Evolutionary conservation across 306 rosid genomes (phyloP).

Genomic region (Leucaena leucocephala): DNA sequence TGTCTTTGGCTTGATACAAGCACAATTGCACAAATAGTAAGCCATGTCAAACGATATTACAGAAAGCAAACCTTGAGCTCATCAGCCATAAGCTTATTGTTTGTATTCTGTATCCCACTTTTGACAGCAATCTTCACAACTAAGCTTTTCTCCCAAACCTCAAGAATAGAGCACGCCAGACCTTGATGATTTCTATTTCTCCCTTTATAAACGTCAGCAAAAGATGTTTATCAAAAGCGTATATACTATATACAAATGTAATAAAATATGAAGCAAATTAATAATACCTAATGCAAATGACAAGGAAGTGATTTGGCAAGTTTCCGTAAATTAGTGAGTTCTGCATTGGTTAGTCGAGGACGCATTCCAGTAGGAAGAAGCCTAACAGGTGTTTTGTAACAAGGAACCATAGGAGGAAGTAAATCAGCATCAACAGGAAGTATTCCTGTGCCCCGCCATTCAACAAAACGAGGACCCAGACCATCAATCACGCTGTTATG

Average conservation of each 20-base stretch:
- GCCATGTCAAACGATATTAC: constrained; percentile 22
- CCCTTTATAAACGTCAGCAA: constrained; percentile 52
- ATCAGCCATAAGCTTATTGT: constrained; percentile 90
- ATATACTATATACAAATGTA: background rate
- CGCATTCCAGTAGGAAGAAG: constrained; percentile 85
- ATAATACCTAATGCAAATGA: constrained; percentile 86
- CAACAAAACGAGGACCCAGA: constrained; percentile 90
- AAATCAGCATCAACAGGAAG: constrained; percentile 96
- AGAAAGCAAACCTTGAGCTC: constrained; percentile 75
- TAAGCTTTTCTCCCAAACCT: constrained; percentile 92
- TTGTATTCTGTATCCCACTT: constrained; percentile 95
- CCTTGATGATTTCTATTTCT: constrained; percentile 96
- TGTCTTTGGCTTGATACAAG: background rate
- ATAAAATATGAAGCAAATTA: constrained; percentile 25
- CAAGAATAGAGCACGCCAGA: constrained; percentile 75
- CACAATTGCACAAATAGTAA: constrained; percentile 9
- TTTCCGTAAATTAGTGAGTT: constrained; percentile 74
- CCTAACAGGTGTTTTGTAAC: constrained; percentile 84
- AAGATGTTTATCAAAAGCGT: constrained; percentile 35
- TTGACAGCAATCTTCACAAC: constrained; percentile 90
- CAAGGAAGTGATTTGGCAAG: constrained; percentile 84
- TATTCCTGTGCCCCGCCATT: constrained; percentile 95
- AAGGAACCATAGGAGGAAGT: constrained; percentile 76
- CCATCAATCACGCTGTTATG: constrained; percentile 67
- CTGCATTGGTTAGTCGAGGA: constrained; percentile 69